Percentiles rank a stretch among this genome's conserved stretches.
phyloP scores from a whole-genome alignment of 768 basidiomycete species.

The Kwoniella mangroviensis region DNA sequence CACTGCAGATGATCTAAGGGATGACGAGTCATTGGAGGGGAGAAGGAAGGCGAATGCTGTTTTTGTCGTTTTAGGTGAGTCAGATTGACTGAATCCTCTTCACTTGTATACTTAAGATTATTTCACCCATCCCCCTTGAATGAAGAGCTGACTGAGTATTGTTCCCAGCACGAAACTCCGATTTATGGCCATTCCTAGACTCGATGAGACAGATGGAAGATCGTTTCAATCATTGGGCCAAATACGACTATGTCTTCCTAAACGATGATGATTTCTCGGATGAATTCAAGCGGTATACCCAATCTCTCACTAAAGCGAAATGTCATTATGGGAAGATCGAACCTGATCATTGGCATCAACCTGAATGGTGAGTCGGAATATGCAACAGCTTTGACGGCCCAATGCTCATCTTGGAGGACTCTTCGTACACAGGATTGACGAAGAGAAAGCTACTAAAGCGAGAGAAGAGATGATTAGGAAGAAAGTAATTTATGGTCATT shows the following conservation, averaged over 20 bases:
- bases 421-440: constrained; percentile 65
- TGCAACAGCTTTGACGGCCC: too few relatives aligned
- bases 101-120: neutral
- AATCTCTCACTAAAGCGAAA: constrained; percentile 66
- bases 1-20: constrained; percentile 34
- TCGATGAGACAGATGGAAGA: constrained; percentile 82
- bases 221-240: constrained; percentile 77
- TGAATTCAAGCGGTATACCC: constrained; percentile 47
- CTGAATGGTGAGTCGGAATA: constrained; percentile 60
- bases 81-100: neutral
- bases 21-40: constrained; percentile 30
- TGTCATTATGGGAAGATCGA: constrained; percentile 71
- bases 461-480: constrained; percentile 69
- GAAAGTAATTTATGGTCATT: constrained; percentile 66
- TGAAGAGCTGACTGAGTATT: neutral
- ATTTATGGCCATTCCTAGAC: constrained; percentile 62
- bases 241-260: constrained; percentile 82
- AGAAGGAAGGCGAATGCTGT: constrained; percentile 73
- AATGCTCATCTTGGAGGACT: neutral
- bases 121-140: neutral
- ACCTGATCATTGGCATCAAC: constrained; percentile 73
- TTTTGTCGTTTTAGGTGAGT: constrained; percentile 72
- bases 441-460: constrained; percentile 66
- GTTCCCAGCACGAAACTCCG: constrained; percentile 49
- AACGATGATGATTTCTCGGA: constrained; percentile 66